Percentiles rank a stretch among this genome's conserved stretches.
Conservation (phyloP, 176 grass and related monocot genomes). For the Zoysia japonica region DNA sequence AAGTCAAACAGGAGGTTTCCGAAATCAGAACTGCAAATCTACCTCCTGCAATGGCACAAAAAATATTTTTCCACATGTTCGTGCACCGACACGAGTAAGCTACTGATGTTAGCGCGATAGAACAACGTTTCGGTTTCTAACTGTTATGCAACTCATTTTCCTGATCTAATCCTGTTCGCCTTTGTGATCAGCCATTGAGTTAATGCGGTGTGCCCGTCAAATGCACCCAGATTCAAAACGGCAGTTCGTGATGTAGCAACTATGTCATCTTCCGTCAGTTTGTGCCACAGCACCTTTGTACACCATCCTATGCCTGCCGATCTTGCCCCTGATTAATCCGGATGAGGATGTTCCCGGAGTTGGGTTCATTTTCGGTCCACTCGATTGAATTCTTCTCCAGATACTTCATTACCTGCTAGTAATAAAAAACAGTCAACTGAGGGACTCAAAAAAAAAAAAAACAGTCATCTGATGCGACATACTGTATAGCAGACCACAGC, state of each 20-base stretch:
- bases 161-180: neutral
- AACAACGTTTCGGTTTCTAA: neutral
- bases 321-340: constrained; percentile 63
- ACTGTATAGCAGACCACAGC: too few species aligned
- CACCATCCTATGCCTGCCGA: constrained; percentile 30
- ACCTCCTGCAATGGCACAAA: too few species aligned
- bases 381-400: constrained; percentile 68
- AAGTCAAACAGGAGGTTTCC: too few species aligned
- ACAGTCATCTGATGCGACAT: too few species aligned
- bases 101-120: neutral
- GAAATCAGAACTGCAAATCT: too few species aligned
- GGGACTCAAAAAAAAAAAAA: too few species aligned
- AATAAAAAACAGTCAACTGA: constrained; percentile 17
- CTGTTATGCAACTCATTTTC: neutral
- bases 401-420: constrained; percentile 64
- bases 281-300: constrained; percentile 12
- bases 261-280: constrained; percentile 32
- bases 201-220: neutral
- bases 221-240: constrained; percentile 19
- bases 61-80: neutral
- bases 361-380: constrained; percentile 64
- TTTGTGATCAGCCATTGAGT: neutral
- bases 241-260: constrained; percentile 2
- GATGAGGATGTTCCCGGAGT: constrained; percentile 56
- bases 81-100: neutral